phyloP scores from a whole-genome alignment of 2,329 filamentous ascomycete genomes.

The Cercospora zeae-maydis region DNA sequence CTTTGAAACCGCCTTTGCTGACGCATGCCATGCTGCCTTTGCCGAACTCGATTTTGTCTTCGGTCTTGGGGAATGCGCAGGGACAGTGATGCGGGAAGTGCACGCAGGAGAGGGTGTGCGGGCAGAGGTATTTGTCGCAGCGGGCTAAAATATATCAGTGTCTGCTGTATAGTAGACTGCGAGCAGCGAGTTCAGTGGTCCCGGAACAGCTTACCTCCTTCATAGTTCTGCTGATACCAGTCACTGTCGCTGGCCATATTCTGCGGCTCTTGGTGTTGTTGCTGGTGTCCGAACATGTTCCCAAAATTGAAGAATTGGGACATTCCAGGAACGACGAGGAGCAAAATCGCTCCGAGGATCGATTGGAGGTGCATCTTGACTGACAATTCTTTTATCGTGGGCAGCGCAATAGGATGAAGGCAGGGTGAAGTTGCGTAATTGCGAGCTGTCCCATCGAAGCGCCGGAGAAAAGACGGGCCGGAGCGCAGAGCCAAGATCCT shows the following conservation, averaged over 20 bases:
- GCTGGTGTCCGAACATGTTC: slow-evolving; percentile 77
- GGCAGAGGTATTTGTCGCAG: slow-evolving; percentile 92
- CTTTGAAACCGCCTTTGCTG: slow-evolving; percentile 70
- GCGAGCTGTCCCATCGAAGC: slow-evolving; percentile 9
- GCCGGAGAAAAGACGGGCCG: slow-evolving; percentile 2
- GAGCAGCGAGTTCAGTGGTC: too few relatives aligned
- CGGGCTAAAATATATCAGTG: slow-evolving; percentile 53
- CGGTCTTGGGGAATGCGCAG: slow-evolving; percentile 68
- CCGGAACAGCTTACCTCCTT: slow-evolving; percentile 59
- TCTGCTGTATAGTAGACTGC: too few relatives aligned
- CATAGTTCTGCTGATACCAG: slow-evolving; percentile 72
- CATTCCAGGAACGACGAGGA: slow-evolving; percentile 57
- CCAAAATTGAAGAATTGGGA: slow-evolving; percentile 94
- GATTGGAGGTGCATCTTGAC: slow-evolving; percentile 9
- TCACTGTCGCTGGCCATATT: slow-evolving; percentile 81
- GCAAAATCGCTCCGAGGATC: slow-evolving; percentile 44
- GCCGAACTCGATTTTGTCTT: slow-evolving; percentile 66
- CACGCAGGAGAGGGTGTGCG: slow-evolving; percentile 89
- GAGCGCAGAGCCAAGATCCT: neutral
- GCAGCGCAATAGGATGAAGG: neutral
- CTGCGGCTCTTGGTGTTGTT: slow-evolving; percentile 61
- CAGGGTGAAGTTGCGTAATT: slow-evolving; percentile 6
- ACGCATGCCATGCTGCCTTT: slow-evolving; percentile 71
- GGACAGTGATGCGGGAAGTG: slow-evolving; percentile 97
- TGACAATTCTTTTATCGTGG: neutral